Evolutionary conservation across 768 basidiomycete species (phyloP).

Genomic region (Ramaria rubella): DNA sequence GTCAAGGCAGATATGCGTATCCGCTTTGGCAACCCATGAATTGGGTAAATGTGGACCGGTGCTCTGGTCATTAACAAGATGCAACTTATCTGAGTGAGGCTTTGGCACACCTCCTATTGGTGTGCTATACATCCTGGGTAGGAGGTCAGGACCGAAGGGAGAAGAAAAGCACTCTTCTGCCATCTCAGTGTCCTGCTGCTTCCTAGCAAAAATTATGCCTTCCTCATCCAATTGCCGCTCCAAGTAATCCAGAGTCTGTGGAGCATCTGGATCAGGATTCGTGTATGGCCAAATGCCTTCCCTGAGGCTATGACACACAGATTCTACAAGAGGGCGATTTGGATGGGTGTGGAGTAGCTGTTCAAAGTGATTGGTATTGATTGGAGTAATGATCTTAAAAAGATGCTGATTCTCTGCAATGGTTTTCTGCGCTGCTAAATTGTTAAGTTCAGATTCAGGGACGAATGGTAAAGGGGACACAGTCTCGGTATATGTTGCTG

Average conservation of each 20-base stretch:
- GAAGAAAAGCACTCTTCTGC: conserved; percentile 17
- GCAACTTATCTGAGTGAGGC: conserved; percentile 19
- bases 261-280: conserved; percentile 14
- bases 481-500: conserved; percentile 11
- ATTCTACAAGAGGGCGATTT: conserved; percentile 32
- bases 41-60: conserved; percentile 25
- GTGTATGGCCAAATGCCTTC: conserved; percentile 44
- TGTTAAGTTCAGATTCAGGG: conserved; percentile 3
- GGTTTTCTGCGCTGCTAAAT: conserved; percentile 17
- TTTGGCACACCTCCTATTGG: conserved; percentile 26
- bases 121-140: conserved; percentile 25
- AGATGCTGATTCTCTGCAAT: conserved; percentile 25
- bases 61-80: conserved; percentile 29
- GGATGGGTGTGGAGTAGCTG: conserved; percentile 28
- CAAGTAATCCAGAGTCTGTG: neutral
- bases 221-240: neutral
- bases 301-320: conserved; percentile 21
- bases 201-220: conserved; percentile 19
- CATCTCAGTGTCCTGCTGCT: conserved; percentile 23
- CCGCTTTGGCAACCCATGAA: conserved; percentile 17
- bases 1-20: conserved; percentile 11
- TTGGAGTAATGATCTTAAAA: conserved; percentile 32
- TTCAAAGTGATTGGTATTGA: conserved; percentile 29
- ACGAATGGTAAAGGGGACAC: conserved; percentile 7
- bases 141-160: conserved; percentile 21